Evolutionary conservation across 495 filamentous ascomycete genomes (phyloP).

Genomic region (Hyaloscypha hepaticicola): DNA sequence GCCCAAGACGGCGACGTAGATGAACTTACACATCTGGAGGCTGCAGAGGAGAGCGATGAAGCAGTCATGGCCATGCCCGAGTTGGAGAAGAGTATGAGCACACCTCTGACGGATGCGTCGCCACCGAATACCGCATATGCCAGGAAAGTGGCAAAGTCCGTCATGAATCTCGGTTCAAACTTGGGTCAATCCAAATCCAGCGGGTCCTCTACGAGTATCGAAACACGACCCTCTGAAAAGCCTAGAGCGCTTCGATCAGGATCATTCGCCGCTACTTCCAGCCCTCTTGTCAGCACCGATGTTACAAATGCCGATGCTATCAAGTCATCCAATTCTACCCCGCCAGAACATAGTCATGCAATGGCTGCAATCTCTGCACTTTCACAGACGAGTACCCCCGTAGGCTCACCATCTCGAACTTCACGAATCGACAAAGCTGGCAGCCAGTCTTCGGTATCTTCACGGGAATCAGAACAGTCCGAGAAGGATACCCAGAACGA

Average conservation of each 20-base stretch:
- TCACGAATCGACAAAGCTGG: constrained; percentile 29
- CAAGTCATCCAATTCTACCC: constrained; percentile 35
- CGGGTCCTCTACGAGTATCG: constrained; percentile 42
- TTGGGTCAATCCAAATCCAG: constrained; percentile 22
- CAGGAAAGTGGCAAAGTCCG: constrained; percentile 28
- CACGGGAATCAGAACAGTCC: constrained; percentile 16
- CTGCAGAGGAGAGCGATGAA: constrained; percentile 26
- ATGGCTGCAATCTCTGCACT: constrained; percentile 67
- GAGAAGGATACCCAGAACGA: constrained; percentile 24
- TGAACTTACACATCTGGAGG: constrained; percentile 45
- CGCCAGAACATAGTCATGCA: constrained; percentile 53
- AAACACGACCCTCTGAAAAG: constrained; percentile 40
- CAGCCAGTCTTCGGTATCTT: constrained; percentile 44
- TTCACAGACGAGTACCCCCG: constrained; percentile 53
- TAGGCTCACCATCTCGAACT: constrained; percentile 49
- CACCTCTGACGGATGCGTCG: constrained; percentile 33
- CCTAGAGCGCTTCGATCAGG: constrained; percentile 59
- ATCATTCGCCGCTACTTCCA: constrained; percentile 62
- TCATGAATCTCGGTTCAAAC: constrained; percentile 19
- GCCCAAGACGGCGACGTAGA: constrained; percentile 59
- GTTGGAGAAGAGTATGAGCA: constrained; percentile 63
- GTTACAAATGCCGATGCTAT: constrained; percentile 59
- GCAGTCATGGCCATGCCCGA: constrained; percentile 39
- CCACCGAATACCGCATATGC: constrained; percentile 32
- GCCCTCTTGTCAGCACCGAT: constrained; percentile 63